phyloP scores from a whole-genome alignment of 305 asterid genomes.

The Fraxinus dipetala region DNA sequence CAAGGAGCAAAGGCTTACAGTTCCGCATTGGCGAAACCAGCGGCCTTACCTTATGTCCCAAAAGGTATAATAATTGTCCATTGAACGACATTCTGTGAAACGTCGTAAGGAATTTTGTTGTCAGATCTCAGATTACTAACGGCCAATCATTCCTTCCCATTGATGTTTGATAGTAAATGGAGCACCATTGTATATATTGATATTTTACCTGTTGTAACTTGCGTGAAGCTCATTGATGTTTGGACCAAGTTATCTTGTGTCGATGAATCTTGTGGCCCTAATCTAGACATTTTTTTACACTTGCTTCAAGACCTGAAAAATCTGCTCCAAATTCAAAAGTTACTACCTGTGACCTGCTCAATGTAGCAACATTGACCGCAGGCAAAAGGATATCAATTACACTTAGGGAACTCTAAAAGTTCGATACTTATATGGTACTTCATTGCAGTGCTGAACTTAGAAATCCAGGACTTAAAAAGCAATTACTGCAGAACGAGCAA shows the following conservation, averaged over 20 bases:
- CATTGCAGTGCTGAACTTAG: background rate
- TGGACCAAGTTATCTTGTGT: background rate
- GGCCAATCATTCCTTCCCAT: background rate
- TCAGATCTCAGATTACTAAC: background rate
- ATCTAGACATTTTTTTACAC: background rate
- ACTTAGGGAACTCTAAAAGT: background rate
- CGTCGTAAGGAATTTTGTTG: background rate
- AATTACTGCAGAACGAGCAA: background rate
- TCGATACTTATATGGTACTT: background rate
- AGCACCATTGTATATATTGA: background rate
- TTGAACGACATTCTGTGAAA: background rate
- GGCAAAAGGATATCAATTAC: background rate
- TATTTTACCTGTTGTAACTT: background rate
- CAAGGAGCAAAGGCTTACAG: slow-evolving; percentile 78
- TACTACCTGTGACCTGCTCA: background rate
- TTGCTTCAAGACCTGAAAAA: background rate
- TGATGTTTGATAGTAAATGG: background rate
- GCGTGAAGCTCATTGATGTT: background rate
- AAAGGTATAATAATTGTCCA: slow-evolving; percentile 45
- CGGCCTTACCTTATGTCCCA: slow-evolving; percentile 83
- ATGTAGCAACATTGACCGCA: background rate
- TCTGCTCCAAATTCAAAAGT: background rate
- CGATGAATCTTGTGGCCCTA: background rate
- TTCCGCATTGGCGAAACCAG: slow-evolving; percentile 84
- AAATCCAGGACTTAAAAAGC: background rate